phyloP scores from a whole-genome alignment of 495 filamentous ascomycete genomes.

The Annulohypoxylon moriforme region DNA sequence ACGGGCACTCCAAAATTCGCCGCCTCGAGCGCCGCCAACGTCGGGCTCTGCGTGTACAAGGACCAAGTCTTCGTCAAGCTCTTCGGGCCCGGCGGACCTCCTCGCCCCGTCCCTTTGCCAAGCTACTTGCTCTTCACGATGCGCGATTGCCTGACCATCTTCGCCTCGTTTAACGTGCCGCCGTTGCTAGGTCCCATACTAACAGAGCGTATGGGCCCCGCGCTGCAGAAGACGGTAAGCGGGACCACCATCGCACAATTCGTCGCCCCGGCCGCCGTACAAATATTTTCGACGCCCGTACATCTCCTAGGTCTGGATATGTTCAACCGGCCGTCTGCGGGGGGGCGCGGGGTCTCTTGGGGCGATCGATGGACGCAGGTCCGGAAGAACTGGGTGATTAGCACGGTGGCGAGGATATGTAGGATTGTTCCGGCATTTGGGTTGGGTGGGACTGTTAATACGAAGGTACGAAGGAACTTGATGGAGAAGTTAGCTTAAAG shows the following conservation, averaged over 20 bases:
- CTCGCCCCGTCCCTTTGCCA: slow-evolving; percentile 66
- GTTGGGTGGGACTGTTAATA: slow-evolving; percentile 89
- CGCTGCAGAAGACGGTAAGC: slow-evolving; percentile 51
- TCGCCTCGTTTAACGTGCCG: slow-evolving; percentile 93
- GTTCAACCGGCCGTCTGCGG: slow-evolving; percentile 76
- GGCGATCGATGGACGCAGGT: slow-evolving; percentile 72
- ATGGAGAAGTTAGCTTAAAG: slow-evolving; percentile 57
- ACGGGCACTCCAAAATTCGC: slow-evolving; percentile 84
- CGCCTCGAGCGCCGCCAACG: slow-evolving; percentile 84
- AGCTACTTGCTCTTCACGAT: slow-evolving; percentile 84
- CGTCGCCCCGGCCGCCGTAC: slow-evolving; percentile 80
- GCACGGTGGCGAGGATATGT: slow-evolving; percentile 82
- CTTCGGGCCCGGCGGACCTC: slow-evolving; percentile 71
- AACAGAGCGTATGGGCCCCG: slow-evolving; percentile 62
- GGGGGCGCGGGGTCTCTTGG: slow-evolving; percentile 55
- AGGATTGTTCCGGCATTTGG: slow-evolving; percentile 96
- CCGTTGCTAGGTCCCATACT: slow-evolving; percentile 77
- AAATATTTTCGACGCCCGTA: slow-evolving; percentile 84
- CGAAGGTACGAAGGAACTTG: slow-evolving; percentile 69
- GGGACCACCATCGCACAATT: slow-evolving; percentile 80
- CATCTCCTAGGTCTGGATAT: slow-evolving; percentile 90
- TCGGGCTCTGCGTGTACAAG: slow-evolving; percentile 92
- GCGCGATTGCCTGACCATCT: slow-evolving; percentile 91
- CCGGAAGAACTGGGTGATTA: slow-evolving; percentile 79
- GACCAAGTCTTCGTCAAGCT: slow-evolving; percentile 86